These are phyloP conservation scores for Colletotrichum melonis DNA, from an alignment of 2,329 filamentous ascomycete genomes.

Conservation along the genomic window DNA sequence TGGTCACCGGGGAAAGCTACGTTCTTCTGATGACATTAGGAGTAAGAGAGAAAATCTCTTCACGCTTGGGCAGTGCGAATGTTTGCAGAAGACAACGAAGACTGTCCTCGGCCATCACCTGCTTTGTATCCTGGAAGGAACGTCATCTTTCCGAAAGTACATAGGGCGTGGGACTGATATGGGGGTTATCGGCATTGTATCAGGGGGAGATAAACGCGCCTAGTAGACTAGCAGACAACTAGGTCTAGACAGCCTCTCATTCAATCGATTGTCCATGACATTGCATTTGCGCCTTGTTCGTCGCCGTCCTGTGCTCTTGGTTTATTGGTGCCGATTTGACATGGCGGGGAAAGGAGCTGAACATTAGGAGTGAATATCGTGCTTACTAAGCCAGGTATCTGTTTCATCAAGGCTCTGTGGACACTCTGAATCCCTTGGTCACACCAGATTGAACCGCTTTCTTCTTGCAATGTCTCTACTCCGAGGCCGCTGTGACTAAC, in stretches of 20 bases:
- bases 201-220: neutral
- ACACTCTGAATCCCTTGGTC: neutral
- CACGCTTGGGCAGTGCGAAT: neutral
- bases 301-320: neutral
- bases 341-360: neutral
- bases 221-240: neutral
- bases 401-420: neutral
- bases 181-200: neutral
- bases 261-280: neutral
- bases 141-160: neutral
- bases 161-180: neutral
- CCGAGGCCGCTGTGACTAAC: neutral
- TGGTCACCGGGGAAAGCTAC: neutral
- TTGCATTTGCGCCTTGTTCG: neutral
- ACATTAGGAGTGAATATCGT: accelerated
- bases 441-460: neutral
- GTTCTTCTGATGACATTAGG: neutral
- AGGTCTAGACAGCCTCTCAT: neutral
- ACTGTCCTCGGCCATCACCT: neutral
- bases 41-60: neutral
- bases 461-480: neutral
- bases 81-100: neutral
- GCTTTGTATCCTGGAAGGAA: neutral
- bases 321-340: neutral
- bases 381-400: neutral